Evolutionary conservation across 2,329 filamentous ascomycete genomes (phyloP).

Genomic region (Ceratocystis alfenasii): DNA sequence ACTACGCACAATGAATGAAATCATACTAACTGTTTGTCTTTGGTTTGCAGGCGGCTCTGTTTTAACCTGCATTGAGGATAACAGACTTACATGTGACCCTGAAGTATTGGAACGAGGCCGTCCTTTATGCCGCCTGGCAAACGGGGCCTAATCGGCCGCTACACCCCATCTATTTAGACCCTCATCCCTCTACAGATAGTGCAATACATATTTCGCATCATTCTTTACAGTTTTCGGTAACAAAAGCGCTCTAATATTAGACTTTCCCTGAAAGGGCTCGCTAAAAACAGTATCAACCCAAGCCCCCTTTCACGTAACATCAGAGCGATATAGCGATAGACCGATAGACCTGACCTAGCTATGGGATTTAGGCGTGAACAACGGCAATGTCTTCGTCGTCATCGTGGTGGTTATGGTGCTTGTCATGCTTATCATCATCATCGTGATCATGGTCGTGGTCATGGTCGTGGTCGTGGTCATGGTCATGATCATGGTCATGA

Average conservation of each 20-base stretch:
- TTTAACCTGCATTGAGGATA: constrained; percentile 28
- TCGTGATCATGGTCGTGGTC: background rate
- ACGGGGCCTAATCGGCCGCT: constrained; percentile 12
- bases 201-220: background rate
- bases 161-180: background rate
- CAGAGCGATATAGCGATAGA: background rate
- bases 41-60: constrained; percentile 23
- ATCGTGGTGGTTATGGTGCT: background rate
- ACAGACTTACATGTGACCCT: constrained; percentile 27
- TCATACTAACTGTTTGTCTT: constrained; percentile 5
- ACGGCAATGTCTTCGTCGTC: background rate
- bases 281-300: background rate
- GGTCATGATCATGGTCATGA: background rate
- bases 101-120: constrained; percentile 27
- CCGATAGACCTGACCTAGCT: background rate
- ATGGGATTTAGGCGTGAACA: background rate
- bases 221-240: background rate
- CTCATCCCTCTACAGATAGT: background rate
- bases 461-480: background rate
- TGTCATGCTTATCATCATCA: background rate
- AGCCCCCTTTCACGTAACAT: background rate
- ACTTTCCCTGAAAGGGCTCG: background rate
- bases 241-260: constrained; percentile 7
- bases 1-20: background rate
- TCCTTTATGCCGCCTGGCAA: constrained; percentile 26